A percentile compares a stretch with the other conserved stretches of the same genome.
phyloP scores from a whole-genome alignment of 2,329 filamentous ascomycete genomes.

The Sporothrix globosa region DNA sequence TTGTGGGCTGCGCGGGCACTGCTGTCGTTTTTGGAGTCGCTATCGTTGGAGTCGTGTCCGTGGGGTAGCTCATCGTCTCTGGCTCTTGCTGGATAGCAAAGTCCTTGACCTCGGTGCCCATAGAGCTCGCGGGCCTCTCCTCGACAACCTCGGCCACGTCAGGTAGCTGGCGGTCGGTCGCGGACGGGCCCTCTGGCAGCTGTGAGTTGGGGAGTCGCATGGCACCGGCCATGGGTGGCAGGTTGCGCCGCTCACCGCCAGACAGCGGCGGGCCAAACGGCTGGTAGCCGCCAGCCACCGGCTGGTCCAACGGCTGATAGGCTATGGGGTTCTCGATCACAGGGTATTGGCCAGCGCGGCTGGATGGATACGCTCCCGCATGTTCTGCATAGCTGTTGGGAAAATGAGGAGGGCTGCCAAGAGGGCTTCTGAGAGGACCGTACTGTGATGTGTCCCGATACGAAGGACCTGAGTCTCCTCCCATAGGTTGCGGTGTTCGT shows the following conservation, averaged over 20 bases:
- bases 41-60: neutral
- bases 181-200: neutral
- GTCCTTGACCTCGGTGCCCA: constrained; percentile 22
- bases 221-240: neutral
- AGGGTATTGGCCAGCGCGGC: neutral
- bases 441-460: constrained; percentile 11
- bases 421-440: constrained; percentile 7
- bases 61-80: neutral
- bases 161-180: neutral
- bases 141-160: constrained; percentile 21
- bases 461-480: neutral
- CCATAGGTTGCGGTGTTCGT: neutral
- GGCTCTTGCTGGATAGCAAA: constrained; percentile 12
- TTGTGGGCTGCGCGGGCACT: neutral
- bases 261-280: constrained; percentile 14
- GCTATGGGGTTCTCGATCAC: neutral
- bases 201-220: neutral
- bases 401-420: constrained; percentile 12
- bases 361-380: neutral
- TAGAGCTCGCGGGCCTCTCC: neutral
- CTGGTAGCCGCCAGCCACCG: neutral
- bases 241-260: neutral
- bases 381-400: neutral
- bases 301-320: neutral
- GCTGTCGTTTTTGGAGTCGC: neutral